phyloP scores from a whole-genome alignment of 768 basidiomycete genomes.

The Serendipita sp. region DNA sequence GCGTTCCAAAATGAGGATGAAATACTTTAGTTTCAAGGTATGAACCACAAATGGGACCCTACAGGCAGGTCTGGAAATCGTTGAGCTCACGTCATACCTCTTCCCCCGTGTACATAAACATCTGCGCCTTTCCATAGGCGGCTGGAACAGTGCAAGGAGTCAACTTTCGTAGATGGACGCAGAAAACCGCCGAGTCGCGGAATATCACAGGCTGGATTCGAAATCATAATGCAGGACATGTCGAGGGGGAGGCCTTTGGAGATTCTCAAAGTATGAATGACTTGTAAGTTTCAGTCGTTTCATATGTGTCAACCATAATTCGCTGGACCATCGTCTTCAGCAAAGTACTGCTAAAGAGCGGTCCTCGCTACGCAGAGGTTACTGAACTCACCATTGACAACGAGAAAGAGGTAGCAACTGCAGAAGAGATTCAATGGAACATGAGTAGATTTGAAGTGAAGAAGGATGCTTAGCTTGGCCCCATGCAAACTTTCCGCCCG shows the following conservation, averaged over 20 bases:
- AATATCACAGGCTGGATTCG: not conserved
- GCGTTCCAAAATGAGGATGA: not conserved
- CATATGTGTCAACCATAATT: not conserved
- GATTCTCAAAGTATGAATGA: not conserved
- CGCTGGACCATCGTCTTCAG: not conserved
- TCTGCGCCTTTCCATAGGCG: not conserved
- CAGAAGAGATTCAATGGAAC: not conserved
- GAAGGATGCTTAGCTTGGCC: not conserved
- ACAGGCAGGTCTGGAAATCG: too few relatives aligned
- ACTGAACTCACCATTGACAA: not conserved
- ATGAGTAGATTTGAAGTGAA: not conserved
- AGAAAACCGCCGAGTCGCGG: not conserved
- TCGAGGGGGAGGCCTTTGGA: not conserved
- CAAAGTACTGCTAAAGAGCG: not conserved
- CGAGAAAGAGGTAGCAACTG: not conserved
- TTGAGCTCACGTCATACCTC: too few relatives aligned
- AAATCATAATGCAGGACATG: not conserved
- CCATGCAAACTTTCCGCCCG: too few relatives aligned
- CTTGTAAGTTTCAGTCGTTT: not conserved
- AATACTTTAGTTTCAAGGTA: not conserved
- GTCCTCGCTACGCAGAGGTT: not conserved
- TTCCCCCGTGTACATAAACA: not conserved
- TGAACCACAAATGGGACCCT: not conserved
- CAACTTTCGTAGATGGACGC: not conserved
- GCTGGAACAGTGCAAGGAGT: not conserved